Conservation (phyloP, 2,329 filamentous ascomycete genomes). For the Trichophyton mentagrophytes region DNA sequence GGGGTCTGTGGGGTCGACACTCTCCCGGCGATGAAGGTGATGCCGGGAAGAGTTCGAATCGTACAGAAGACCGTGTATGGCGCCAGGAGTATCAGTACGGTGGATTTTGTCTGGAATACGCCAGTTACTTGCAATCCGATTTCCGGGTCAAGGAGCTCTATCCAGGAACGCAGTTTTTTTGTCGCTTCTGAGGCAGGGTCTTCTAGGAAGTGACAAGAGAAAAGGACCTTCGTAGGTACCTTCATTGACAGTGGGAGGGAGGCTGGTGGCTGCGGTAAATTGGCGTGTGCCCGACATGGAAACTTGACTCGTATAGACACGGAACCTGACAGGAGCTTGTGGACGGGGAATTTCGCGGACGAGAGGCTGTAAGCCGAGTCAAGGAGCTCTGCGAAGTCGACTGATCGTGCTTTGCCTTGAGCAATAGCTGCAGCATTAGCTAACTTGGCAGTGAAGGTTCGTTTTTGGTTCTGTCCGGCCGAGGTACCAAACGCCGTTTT, state of each 20-base stretch:
- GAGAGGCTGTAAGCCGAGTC: not conserved
- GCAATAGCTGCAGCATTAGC: not conserved
- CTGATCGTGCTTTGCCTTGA: not conserved
- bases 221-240: not conserved
- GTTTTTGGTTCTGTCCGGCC: not conserved
- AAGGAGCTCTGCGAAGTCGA: not conserved
- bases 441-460: not conserved
- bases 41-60: no score
- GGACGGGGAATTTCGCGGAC: not conserved
- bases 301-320: not conserved
- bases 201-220: not conserved
- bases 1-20: no score
- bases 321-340: not conserved
- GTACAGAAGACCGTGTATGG: no score
- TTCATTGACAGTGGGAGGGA: not conserved
- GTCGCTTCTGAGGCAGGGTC: not conserved
- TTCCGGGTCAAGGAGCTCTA: not conserved
- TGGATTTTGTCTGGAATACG: no score
- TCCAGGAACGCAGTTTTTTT: not conserved
- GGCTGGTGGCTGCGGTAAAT: not conserved
- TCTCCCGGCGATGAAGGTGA: no score
- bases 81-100: no score
- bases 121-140: no score
- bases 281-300: not conserved
- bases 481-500: not conserved